Percentiles rank a stretch among this genome's conserved stretches.
phyloP scores from a whole-genome alignment of 208 protist genomes.

The Leptomonas seymouri region DNA sequence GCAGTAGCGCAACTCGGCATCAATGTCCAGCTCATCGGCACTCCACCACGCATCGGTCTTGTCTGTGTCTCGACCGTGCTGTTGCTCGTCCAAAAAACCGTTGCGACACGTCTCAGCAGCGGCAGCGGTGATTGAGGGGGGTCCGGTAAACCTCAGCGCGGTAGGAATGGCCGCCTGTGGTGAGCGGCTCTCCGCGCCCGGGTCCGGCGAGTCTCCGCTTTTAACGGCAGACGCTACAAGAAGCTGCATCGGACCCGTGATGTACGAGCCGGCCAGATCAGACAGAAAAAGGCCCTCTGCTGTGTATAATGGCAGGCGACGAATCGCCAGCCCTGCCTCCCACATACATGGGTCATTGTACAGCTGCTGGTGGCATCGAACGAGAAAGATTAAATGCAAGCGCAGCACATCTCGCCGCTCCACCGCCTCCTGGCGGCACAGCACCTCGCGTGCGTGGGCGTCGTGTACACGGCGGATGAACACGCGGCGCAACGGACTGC shows the following conservation, averaged over 20 bases:
- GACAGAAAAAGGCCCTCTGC: conserved; percentile 32
- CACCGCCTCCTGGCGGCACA: conserved; percentile 54
- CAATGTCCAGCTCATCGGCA: conserved; percentile 11
- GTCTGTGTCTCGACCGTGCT: too few relatives aligned
- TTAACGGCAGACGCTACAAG: neutral
- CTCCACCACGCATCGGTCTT: neutral
- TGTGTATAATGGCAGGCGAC: conserved; percentile 37
- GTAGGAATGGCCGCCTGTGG: neutral
- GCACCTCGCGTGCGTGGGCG: conserved; percentile 35
- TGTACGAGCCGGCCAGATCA: neutral
- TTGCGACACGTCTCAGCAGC: neutral
- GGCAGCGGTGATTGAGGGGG: neutral
- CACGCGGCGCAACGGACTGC: conserved; percentile 22
- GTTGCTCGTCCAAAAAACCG: neutral
- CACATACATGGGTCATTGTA: conserved; percentile 63
- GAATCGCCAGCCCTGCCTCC: conserved; percentile 30
- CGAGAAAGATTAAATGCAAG: conserved; percentile 44
- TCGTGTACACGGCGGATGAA: conserved; percentile 29
- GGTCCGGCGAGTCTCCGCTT: neutral
- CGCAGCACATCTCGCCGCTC: conserved; percentile 68
- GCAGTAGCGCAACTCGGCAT: conserved; percentile 27
- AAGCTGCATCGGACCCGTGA: conserved; percentile 1
- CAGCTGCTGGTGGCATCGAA: conserved; percentile 60
- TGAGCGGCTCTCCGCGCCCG: neutral
- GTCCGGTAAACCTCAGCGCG: neutral